Conservation (phyloP, 768 basidiomycete species). For the Lentinula aciculospora region DNA sequence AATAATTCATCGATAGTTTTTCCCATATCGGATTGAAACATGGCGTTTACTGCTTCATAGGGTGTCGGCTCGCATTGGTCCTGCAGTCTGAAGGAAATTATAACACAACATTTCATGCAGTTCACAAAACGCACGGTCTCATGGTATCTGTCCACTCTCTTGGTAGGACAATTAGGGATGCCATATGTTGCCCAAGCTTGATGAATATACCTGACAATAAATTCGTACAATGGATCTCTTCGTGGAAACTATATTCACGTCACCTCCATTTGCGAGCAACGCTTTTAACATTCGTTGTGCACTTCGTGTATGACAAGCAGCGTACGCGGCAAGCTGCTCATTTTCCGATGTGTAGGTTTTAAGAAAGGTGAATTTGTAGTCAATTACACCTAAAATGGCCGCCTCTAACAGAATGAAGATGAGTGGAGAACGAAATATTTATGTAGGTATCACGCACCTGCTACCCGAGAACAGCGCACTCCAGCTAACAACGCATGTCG, state of each 20-base stretch:
- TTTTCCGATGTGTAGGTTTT: slow-evolving; percentile 44
- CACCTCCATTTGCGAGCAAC: slow-evolving; percentile 86
- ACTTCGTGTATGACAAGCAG: slow-evolving; percentile 80
- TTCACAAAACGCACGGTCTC: slow-evolving; percentile 31
- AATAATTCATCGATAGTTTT: slow-evolving; percentile 68
- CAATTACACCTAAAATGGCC: slow-evolving; percentile 56
- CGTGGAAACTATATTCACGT: slow-evolving; percentile 14
- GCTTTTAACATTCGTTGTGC: slow-evolving; percentile 75
- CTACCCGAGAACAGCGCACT: slow-evolving; percentile 76
- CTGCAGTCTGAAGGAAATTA: slow-evolving; percentile 41
- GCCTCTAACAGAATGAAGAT: slow-evolving; percentile 35
- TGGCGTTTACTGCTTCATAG: slow-evolving; percentile 65
- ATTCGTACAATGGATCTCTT: background rate
- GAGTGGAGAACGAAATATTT: slow-evolving; percentile 8
- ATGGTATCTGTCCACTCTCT: slow-evolving; percentile 41
- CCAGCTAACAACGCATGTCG: slow-evolving; percentile 71
- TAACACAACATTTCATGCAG: slow-evolving; percentile 54
- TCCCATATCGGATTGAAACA: slow-evolving; percentile 81
- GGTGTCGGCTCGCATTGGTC: slow-evolving; percentile 92
- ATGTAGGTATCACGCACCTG: slow-evolving; percentile 33
- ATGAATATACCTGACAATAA: slow-evolving; percentile 64
- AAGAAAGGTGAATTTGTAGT: slow-evolving; percentile 68
- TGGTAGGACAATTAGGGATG: slow-evolving; percentile 34
- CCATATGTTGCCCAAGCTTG: slow-evolving; percentile 72
- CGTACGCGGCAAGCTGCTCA: slow-evolving; percentile 49